Conservation (phyloP, 108 stramenopile species). For the Nitzschia inconspicua region DNA sequence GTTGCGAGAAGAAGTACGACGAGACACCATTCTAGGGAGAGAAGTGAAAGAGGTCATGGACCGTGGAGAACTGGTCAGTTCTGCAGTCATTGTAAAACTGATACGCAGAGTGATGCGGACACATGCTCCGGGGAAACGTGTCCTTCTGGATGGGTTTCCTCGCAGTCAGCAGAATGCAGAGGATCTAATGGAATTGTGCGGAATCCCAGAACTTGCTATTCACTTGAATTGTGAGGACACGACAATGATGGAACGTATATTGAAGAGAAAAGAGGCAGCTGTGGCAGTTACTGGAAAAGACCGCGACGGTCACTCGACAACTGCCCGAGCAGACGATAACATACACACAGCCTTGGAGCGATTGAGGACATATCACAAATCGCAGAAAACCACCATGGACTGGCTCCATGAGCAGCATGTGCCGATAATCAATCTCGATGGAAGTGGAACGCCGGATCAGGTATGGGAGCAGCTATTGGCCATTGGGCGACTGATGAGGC, state of each 20-base stretch:
- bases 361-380: slow-evolving; percentile 75
- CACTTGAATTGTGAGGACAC: slow-evolving; percentile 81
- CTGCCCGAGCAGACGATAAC: slow-evolving; percentile 68
- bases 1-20: slow-evolving; percentile 85
- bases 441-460: slow-evolving; percentile 61
- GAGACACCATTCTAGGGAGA: slow-evolving; percentile 73
- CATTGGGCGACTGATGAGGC: slow-evolving; percentile 66
- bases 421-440: slow-evolving; percentile 82
- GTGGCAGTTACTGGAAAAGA: neutral
- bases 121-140: slow-evolving; percentile 68
- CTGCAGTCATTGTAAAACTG: slow-evolving; percentile 75
- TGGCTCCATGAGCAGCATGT: slow-evolving; percentile 75
- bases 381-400: slow-evolving; percentile 65
- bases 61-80: slow-evolving; percentile 76
- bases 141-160: slow-evolving; percentile 90
- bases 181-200: slow-evolving; percentile 71
- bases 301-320: neutral
- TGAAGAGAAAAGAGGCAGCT: slow-evolving; percentile 53
- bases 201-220: slow-evolving; percentile 72
- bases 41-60: slow-evolving; percentile 89
- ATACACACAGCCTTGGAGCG: slow-evolving; percentile 74
- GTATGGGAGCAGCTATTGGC: slow-evolving; percentile 81
- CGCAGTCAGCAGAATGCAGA: slow-evolving; percentile 68
- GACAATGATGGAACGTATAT: slow-evolving; percentile 70
- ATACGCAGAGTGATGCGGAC: slow-evolving; percentile 77